Conservation (phyloP, 2,329 filamentous ascomycete genomes). For the Coniochaeta ligniaria region DNA sequence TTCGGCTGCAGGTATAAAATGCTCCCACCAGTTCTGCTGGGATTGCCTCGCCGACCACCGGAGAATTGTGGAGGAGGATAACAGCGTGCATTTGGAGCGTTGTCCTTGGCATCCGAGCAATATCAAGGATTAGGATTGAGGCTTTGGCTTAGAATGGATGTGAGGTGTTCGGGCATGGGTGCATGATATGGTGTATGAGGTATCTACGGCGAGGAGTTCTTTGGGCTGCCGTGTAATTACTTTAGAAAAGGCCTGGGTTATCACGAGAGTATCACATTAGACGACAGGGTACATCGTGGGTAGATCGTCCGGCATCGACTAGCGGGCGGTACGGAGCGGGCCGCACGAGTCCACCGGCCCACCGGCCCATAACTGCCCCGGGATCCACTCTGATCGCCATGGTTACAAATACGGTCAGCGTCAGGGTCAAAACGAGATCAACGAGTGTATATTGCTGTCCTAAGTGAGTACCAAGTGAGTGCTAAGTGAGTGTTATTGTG, state of each 20-base stretch:
- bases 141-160: background rate
- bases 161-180: background rate
- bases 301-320: background rate
- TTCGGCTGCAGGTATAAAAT: constrained; percentile 18
- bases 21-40: constrained; percentile 24
- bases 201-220: no score
- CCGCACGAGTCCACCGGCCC: background rate
- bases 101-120: constrained; percentile 23
- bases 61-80: constrained; percentile 23
- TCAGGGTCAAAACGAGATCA: background rate
- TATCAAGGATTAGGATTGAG: constrained; percentile 3
- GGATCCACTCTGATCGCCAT: background rate
- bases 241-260: no score
- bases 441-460: background rate
- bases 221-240: no score
- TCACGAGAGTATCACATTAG: no score
- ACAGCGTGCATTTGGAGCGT: constrained; percentile 19
- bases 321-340: background rate
- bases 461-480: no score
- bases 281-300: background rate
- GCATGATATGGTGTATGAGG: background rate
- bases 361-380: background rate
- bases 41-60: constrained; percentile 26
- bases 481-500: no score
- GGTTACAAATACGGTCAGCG: no score